Percentiles rank a stretch among this genome's conserved stretches.
These are phyloP conservation scores for Rubia tinctorum DNA, from an alignment of 305 asterid species.

Conservation along the genomic window DNA sequence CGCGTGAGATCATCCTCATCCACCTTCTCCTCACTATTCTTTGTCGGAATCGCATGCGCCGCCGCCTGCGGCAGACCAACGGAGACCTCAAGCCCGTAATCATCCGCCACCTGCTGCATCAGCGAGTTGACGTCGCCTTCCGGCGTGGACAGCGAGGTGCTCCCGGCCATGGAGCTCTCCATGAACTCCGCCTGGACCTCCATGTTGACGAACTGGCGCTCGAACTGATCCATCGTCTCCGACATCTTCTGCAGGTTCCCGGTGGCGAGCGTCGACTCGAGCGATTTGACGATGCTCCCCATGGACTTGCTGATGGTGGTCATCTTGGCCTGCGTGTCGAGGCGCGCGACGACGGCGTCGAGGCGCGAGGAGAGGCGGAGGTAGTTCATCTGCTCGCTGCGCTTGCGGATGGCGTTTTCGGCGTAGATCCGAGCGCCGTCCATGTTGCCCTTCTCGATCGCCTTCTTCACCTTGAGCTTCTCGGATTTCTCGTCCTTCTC, in stretches of 20 bases:
- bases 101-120: conserved; percentile 98
- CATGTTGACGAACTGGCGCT: conserved; percentile 93
- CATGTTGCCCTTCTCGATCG: conserved; percentile 94
- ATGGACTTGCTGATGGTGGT: conserved; percentile 74
- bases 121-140: conserved; percentile 83
- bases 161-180: conserved; percentile 99
- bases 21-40: conserved; percentile 57
- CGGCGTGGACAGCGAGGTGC: conserved; percentile 90
- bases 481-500: conserved; percentile 90
- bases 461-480: conserved; percentile 87
- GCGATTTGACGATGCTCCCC: conserved; percentile 79
- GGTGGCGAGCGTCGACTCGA: conserved; percentile 64
- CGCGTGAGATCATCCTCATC: conserved; percentile 88
- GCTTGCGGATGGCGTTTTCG: conserved; percentile 92
- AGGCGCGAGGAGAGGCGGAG: conserved; percentile 91
- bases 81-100: conserved; percentile 90
- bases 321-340: conserved; percentile 97
- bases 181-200: conserved; percentile 98
- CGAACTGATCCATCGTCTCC: conserved; percentile 92
- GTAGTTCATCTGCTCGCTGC: conserved; percentile 89
- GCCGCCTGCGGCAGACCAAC: conserved; percentile 89
- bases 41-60: conserved; percentile 55
- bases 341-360: conserved; percentile 92
- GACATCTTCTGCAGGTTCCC: conserved; percentile 96
- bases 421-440: conserved; percentile 97